Evolutionary conservation across 176 grass and related monocot species (phyloP), one percentile per base, ranked within the genome.

Genomic region (Lolium perenne): DNA sequence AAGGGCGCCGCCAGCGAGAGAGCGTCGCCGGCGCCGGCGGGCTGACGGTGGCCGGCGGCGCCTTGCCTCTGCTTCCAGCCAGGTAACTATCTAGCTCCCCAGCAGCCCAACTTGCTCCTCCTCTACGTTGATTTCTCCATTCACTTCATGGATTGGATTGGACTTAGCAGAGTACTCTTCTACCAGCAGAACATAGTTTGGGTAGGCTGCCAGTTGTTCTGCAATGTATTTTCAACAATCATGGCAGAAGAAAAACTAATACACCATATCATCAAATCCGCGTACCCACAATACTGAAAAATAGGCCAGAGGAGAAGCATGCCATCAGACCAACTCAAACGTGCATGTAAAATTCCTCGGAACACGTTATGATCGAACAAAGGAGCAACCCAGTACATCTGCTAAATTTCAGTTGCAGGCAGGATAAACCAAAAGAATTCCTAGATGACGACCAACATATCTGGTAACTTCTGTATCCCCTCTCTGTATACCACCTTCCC

Each of bases 361-460:
- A 18, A 20, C 62, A 17, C 41, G 0, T 26, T 3, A 66, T 18
- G 15, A n/a, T n/a, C 6, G 10, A 40, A 13, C 23, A 18, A 18
- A 29, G 45, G 59, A 84, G 80, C 22, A 47, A 11, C 58, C 48
- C 17, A 35, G 29, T 21, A 68, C 10, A 73, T 26, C 50, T 7
- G 38, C 21, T 35, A 45, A 73, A 18, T 35, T 86, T 65, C 5
- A 56, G 26, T 83, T 74, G 15, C 47, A 59, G 22, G 15, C 47
- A 59, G 22, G 74, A 74, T 10, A 18, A 2, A 45, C 5, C 58
- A 76, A 26, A 74, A 60, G 5, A 66, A 40, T 69, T 16, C 56
- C 77, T 43, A 70, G 50, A 84, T 11, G 70, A 25, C n/a, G 59
- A 64, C 70, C 60, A 69, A 69, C 20, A 67, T 80, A 60, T 87